phyloP scores from a whole-genome alignment of 108 stramenopile species.

The Nitzschia palea region DNA sequence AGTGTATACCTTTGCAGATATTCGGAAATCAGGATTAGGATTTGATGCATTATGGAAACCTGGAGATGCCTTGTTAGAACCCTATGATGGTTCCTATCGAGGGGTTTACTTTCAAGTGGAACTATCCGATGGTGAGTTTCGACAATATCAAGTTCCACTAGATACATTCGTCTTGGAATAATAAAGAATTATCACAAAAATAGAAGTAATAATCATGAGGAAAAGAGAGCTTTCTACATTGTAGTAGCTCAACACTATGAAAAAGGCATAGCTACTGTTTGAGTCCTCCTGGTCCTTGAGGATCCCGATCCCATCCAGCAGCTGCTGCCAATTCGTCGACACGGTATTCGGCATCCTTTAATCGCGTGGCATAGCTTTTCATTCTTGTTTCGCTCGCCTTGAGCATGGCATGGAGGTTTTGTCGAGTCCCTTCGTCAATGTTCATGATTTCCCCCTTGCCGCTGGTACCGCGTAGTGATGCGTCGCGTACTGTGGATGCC shows the following conservation, averaged over 20 bases:
- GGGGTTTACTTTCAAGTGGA: slow-evolving; percentile 89
- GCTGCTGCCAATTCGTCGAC: slow-evolving; percentile 18
- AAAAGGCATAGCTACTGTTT: neutral
- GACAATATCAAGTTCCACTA: slow-evolving; percentile 66
- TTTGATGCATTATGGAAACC: slow-evolving; percentile 89
- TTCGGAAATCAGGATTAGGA: slow-evolving; percentile 65
- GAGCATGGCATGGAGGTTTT: slow-evolving; percentile 14
- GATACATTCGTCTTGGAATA: slow-evolving; percentile 26
- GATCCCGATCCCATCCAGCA: slow-evolving; percentile 28
- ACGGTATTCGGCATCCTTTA: slow-evolving; percentile 18
- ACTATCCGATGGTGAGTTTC: slow-evolving; percentile 74
- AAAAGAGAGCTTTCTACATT: no score
- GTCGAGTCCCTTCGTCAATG: neutral
- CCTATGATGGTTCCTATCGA: slow-evolving; percentile 82
- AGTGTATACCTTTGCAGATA: slow-evolving; percentile 70
- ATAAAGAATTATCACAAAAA: no score
- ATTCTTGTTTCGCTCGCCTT: neutral
- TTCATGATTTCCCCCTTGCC: neutral
- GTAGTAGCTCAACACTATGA: no score
- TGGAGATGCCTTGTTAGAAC: slow-evolving; percentile 83
- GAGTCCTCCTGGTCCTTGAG: neutral
- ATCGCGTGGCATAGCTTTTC: neutral
- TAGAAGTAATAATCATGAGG: no score
- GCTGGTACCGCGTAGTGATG: slow-evolving; percentile 2
- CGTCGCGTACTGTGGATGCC: slow-evolving; percentile 2